These are phyloP conservation scores for Xylaria nigripes DNA, from an alignment of 495 filamentous ascomycete genomes.

Conservation along the genomic window DNA sequence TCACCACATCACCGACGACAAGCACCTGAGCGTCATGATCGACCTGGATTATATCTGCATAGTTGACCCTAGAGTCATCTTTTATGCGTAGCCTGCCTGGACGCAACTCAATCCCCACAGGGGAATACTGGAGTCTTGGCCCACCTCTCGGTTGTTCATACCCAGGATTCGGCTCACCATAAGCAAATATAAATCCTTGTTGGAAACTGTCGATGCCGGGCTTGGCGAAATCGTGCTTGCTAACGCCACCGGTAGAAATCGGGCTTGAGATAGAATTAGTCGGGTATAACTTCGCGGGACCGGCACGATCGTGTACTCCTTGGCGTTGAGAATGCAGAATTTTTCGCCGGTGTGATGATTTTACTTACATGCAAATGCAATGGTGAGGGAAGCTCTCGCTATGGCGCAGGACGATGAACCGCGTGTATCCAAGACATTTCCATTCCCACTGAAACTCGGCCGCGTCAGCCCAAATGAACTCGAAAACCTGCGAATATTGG, in stretches of 20 bases:
- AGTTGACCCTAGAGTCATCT: slow-evolving; percentile 27
- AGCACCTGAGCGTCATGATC: slow-evolving; percentile 27
- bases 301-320: background rate
- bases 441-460: slow-evolving; percentile 29
- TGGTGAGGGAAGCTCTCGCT: slow-evolving; percentile 27
- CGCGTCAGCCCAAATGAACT: slow-evolving; percentile 29
- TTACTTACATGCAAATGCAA: slow-evolving; percentile 29
- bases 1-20: slow-evolving; percentile 26
- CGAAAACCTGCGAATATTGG: slow-evolving; percentile 22
- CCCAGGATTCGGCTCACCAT: slow-evolving; percentile 23
- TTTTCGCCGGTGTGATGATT: background rate
- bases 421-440: slow-evolving; percentile 28
- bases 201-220: slow-evolving; percentile 29
- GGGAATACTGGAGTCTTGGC: slow-evolving; percentile 22
- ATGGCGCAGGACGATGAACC: slow-evolving; percentile 28
- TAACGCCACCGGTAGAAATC: slow-evolving; percentile 22
- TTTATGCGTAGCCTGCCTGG: slow-evolving; percentile 26
- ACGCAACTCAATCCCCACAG: slow-evolving; percentile 23
- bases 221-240: slow-evolving; percentile 28
- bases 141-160: slow-evolving; percentile 14
- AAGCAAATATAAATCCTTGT: slow-evolving; percentile 26
- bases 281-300: background rate
- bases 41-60: slow-evolving; percentile 27
- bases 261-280: slow-evolving; percentile 21
- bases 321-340: background rate